A percentile compares a stretch with the other conserved stretches of the same genome.
phyloP scores from a whole-genome alignment of 2,329 filamentous ascomycete species.

The Pestalotiopsis sp. region DNA sequence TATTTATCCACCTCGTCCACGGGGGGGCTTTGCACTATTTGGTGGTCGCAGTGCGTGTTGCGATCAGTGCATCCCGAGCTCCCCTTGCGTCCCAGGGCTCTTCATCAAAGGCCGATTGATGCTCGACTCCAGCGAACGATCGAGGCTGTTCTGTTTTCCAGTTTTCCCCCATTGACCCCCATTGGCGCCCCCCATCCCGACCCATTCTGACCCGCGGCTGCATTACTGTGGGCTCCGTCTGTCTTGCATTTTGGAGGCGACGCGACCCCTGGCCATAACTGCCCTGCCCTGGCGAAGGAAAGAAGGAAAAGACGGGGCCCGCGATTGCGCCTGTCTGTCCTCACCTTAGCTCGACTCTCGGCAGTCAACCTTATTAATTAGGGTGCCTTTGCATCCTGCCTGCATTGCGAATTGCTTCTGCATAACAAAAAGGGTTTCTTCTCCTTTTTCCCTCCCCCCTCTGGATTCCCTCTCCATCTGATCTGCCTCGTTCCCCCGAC shows the following conservation, averaged over 20 bases:
- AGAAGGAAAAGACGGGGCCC: background rate
- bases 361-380: background rate
- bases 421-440: background rate
- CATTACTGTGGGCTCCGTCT: background rate
- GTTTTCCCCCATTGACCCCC: background rate
- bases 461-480: background rate
- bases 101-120: background rate
- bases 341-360: background rate
- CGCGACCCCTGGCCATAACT: background rate
- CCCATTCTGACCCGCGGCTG: background rate
- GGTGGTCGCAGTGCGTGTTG: background rate
- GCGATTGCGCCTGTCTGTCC: background rate
- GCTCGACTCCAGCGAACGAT: conserved; percentile 1
- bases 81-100: background rate
- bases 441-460: background rate
- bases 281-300: too few species aligned
- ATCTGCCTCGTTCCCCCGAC: background rate
- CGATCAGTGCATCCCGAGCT: background rate
- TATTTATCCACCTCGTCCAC: too few species aligned
- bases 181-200: background rate
- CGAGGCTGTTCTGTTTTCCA: conserved; percentile 5
- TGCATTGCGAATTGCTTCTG: background rate
- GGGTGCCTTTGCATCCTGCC: background rate
- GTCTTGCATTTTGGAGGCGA: background rate
- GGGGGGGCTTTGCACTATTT: background rate